Evolutionary conservation across 2,329 filamentous ascomycete genomes (phyloP).

Genomic region (Xylariaceae sp.): DNA sequence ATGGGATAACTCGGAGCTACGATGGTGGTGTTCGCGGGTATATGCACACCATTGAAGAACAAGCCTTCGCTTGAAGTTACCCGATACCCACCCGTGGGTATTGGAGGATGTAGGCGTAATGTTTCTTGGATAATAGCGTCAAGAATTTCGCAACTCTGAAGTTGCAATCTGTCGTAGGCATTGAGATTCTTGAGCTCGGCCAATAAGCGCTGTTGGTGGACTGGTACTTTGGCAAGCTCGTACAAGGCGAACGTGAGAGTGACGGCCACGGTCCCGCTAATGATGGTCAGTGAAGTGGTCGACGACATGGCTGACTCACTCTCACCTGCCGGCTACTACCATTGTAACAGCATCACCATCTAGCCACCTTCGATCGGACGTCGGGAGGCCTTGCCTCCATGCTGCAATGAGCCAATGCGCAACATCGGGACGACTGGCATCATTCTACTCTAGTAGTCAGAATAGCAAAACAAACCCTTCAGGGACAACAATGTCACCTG

Average conservation of each 20-base stretch:
- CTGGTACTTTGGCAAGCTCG: conserved; percentile 1
- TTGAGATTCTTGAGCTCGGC: conserved; percentile 7
- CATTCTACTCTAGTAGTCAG: not conserved
- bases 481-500: not conserved
- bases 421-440: conserved; percentile 1
- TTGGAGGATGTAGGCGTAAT: conserved; percentile 28
- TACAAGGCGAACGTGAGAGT: conserved; percentile 11
- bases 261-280: conserved; percentile 4
- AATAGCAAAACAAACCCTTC: not conserved
- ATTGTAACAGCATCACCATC: conserved; percentile 9
- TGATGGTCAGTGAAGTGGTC: not conserved
- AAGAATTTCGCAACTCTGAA: conserved; percentile 16
- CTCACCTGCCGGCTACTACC: conserved; percentile 10
- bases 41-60: conserved; percentile 22
- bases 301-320: not conserved
- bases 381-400: not conserved
- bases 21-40: conserved; percentile 25
- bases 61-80: conserved; percentile 27
- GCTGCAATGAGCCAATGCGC: conserved; percentile 9
- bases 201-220: conserved; percentile 4
- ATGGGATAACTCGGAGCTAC: conserved; percentile 18
- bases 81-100: conserved; percentile 27
- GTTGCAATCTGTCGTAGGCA: conserved; percentile 13
- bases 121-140: conserved; percentile 32
- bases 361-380: conserved; percentile 1